Percentiles rank a stretch among this genome's conserved stretches.
phyloP scores from a whole-genome alignment of 495 filamentous ascomycete species.

The Saxophila tyrrhenica region DNA sequence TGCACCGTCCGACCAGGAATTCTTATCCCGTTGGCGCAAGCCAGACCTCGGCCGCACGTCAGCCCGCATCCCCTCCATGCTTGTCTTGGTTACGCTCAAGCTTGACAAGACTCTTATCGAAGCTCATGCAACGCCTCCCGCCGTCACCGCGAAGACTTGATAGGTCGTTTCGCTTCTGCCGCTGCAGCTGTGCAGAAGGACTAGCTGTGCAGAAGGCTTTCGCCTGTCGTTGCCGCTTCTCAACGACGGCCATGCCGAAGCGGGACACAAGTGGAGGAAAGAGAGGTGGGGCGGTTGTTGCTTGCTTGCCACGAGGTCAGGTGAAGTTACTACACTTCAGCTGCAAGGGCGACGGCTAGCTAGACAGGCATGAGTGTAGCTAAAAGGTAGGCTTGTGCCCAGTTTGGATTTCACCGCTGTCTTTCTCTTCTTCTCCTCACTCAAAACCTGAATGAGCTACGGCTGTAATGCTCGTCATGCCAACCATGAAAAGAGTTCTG shows the following conservation, averaged over 20 bases:
- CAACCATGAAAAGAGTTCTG: not conserved
- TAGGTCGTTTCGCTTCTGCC: not conserved
- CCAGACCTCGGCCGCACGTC: too few relatives aligned
- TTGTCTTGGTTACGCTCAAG: too few relatives aligned
- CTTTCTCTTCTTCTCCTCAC: not conserved
- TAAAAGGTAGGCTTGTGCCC: not conserved
- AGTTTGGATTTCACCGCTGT: not conserved
- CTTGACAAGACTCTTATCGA: too few relatives aligned
- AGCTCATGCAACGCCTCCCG: too few relatives aligned
- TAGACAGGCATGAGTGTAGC: not conserved
- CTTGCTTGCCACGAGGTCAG: not conserved
- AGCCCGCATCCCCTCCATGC: too few relatives aligned
- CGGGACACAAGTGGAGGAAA: not conserved
- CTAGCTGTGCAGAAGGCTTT: not conserved
- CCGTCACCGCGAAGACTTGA: too few relatives aligned
- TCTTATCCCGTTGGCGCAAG: too few relatives aligned
- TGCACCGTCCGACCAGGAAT: too few relatives aligned
- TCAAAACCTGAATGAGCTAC: not conserved
- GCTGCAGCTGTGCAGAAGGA: not conserved
- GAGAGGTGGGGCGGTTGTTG: not conserved
- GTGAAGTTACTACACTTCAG: not conserved
- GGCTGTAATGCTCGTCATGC: not conserved
- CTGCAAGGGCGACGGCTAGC: not conserved
- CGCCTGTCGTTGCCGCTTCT: not conserved
- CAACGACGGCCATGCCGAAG: not conserved